Evolutionary conservation across 169 alveolate genomes (phyloP), one percentile per base, ranked within the genome.

Genomic region (Plasmodium vinckei): DNA sequence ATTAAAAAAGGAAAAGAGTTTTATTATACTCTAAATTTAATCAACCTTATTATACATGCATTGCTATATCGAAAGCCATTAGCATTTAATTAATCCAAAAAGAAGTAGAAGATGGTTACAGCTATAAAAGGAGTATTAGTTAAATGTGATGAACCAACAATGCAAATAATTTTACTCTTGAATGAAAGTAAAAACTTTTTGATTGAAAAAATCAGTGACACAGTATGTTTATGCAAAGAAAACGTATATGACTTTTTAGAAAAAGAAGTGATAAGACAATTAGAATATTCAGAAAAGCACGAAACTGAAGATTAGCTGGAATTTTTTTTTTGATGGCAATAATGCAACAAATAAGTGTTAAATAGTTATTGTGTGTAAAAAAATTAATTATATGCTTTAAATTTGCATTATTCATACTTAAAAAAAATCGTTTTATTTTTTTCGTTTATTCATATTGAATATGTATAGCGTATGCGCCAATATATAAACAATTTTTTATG

Each of bases 201-300:
- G 42, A 94, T 94, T 46, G 96, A 94, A 67, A 94, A 94, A 73
- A 92, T 94, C 59, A 94, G 94, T 73, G 96, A 94, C 23, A 87
- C 94, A 53, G 95, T 94, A 39, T 94, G 94, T 54, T 93, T 94
- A 42, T 94, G 96, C 73, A 92, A 92, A 71, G 94, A 92, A 70
- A 69, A 68, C 46, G 96, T 94, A 19, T 61, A 84, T 68, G 95
- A 92, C 23, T 93, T 93, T 87, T 73, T 93, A 42, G 87, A 65
- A 72, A 59, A 77, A 72, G 86, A 89, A 53, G 88, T 79, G 10
- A 72, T 79, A 51, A 87, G 61, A 64, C 77, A 67, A 57, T 87
- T 87, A 53, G 88, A 72, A 63, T 65, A 59, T 64, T 64, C 92
- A 17, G 87, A 87, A 87, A 87, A 84, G 53, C 88, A 72, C 57